A percentile compares a stretch with the other conserved stretches of the same genome.
Conservation (phyloP, 2,329 filamentous ascomycete species). For the Rachicladosporium sp. region DNA sequence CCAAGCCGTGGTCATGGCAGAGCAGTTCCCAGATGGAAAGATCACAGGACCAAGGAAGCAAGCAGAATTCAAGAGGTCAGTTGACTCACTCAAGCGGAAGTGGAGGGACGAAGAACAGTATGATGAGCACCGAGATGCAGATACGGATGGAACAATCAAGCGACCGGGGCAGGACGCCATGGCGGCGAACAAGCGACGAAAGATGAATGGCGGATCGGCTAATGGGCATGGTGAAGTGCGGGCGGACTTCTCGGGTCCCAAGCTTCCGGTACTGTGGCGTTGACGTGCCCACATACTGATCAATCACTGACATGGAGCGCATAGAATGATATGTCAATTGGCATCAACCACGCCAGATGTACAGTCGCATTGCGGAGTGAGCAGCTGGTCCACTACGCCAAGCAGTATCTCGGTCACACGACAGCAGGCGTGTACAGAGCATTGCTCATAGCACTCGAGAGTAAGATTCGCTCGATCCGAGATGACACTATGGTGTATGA, state of each 20-base stretch:
- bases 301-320: too few species aligned
- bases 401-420: constrained; percentile 56
- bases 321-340: constrained; percentile 60
- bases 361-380: constrained; percentile 70
- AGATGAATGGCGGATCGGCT: constrained; percentile 19
- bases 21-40: constrained; percentile 38
- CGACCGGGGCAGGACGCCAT: constrained; percentile 9
- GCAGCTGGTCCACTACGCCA: constrained; percentile 59
- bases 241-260: constrained; percentile 15
- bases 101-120: constrained; percentile 31
- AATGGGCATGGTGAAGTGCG: constrained; percentile 17
- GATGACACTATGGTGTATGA: constrained; percentile 33
- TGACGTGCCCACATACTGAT: too few species aligned
- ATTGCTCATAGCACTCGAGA: constrained; percentile 58
- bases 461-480: constrained; percentile 55
- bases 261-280: constrained; percentile 24
- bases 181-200: constrained; percentile 20
- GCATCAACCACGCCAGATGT: constrained; percentile 76
- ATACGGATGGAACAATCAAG: constrained; percentile 14
- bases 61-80: constrained; percentile 44
- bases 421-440: constrained; percentile 69
- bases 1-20: constrained; percentile 49
- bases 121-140: constrained; percentile 16
- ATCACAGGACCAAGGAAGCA: constrained; percentile 55
- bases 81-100: constrained; percentile 45